These are phyloP conservation scores for Naganishia onofrii DNA, from an alignment of 768 basidiomycete species.

Conservation along the genomic window DNA sequence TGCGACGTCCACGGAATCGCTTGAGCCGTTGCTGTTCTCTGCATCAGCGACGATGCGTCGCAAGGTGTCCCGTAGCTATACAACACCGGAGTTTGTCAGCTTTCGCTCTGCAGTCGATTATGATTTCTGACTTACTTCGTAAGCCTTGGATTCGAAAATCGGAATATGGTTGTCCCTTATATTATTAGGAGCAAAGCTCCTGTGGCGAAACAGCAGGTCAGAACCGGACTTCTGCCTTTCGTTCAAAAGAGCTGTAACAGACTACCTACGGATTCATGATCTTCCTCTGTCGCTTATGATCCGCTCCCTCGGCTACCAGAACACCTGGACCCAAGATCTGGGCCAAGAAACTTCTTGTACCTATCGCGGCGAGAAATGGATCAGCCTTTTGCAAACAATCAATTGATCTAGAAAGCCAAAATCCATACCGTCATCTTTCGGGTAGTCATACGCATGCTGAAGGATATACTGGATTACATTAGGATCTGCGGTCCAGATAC, in stretches of 20 bases:
- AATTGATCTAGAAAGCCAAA: too few species aligned
- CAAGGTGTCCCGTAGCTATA: constrained; percentile 6
- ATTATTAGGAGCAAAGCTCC: constrained; percentile 59
- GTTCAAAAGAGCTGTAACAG: neutral
- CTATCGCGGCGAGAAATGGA: neutral
- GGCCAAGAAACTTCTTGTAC: constrained; percentile 68
- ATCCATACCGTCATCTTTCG: constrained; percentile 70
- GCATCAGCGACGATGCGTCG: constrained; percentile 23
- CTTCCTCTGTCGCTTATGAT: constrained; percentile 70
- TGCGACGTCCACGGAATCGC: constrained; percentile 59
- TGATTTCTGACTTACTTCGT: constrained; percentile 52
- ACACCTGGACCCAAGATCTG: constrained; percentile 71
- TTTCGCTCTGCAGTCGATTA: constrained; percentile 29
- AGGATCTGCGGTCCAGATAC: constrained; percentile 78
- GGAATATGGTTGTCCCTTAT: constrained; percentile 58
- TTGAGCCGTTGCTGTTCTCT: constrained; percentile 31
- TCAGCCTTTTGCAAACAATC: neutral
- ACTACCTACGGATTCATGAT: constrained; percentile 54
- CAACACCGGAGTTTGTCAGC: neutral
- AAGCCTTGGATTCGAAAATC: constrained; percentile 63
- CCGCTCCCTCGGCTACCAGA: constrained; percentile 55
- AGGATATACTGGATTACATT: constrained; percentile 70
- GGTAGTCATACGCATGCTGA: constrained; percentile 62
- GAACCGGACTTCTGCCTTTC: neutral
- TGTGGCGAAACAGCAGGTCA: constrained; percentile 52